phyloP scores from a whole-genome alignment of 2,329 filamentous ascomycete genomes.

The Penicillium sp. region DNA sequence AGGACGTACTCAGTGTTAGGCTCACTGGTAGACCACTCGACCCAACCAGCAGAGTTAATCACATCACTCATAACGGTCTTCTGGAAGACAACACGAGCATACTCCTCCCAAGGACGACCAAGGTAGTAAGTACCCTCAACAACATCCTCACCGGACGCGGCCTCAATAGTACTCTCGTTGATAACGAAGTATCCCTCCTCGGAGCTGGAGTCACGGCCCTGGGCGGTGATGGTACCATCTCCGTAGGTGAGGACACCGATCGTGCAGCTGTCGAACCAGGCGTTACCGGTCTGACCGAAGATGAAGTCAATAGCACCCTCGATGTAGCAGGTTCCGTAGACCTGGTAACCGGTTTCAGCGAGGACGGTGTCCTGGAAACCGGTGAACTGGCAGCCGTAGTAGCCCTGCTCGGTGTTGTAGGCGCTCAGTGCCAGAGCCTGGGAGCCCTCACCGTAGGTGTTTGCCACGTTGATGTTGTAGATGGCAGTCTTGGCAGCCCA shows the following conservation, averaged over 20 bases:
- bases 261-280: slow-evolving; percentile 41
- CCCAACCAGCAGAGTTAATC: slow-evolving; percentile 23
- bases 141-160: slow-evolving; percentile 24
- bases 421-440: slow-evolving; percentile 27
- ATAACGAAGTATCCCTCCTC: slow-evolving; percentile 46
- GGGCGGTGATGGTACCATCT: slow-evolving; percentile 12
- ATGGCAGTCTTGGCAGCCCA: slow-evolving; percentile 9
- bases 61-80: slow-evolving; percentile 13
- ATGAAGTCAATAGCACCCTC: slow-evolving; percentile 27
- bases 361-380: slow-evolving; percentile 29
- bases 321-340: slow-evolving; percentile 29
- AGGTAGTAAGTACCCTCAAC: slow-evolving; percentile 14
- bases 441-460: slow-evolving; percentile 32
- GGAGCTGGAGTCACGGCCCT: slow-evolving; percentile 24
- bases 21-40: slow-evolving; percentile 52
- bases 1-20: slow-evolving; percentile 54
- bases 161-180: slow-evolving; percentile 59
- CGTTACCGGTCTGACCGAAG: slow-evolving; percentile 26
- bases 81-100: slow-evolving; percentile 21
- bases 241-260: slow-evolving; percentile 25
- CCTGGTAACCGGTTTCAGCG: slow-evolving; percentile 28
- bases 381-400: slow-evolving; percentile 13
- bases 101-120: slow-evolving; percentile 19
- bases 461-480: slow-evolving; percentile 36
- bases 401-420: slow-evolving; percentile 17